phyloP scores from a whole-genome alignment of 2,329 filamentous ascomycete genomes.

The Diaporthe vexans region DNA sequence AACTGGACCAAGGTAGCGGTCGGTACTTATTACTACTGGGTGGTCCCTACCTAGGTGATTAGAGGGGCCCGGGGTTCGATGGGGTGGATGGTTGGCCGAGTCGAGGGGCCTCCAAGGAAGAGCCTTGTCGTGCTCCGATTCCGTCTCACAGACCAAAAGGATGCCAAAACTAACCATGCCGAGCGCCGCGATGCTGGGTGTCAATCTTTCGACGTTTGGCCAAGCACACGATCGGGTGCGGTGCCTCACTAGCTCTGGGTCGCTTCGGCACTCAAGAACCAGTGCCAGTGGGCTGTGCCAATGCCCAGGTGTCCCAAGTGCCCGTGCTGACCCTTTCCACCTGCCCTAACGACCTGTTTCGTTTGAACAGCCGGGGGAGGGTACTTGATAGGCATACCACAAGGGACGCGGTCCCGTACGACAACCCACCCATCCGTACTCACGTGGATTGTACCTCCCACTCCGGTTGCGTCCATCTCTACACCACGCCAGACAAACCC shows the following conservation, averaged over 20 bases:
- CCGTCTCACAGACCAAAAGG: slow-evolving; percentile 15
- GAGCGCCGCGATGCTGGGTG: slow-evolving; percentile 28
- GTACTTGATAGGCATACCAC: not conserved
- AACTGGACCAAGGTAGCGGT: not conserved
- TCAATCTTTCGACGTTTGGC: slow-evolving; percentile 10
- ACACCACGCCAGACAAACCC: not conserved
- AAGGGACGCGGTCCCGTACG: not conserved
- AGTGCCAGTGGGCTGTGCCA: not conserved
- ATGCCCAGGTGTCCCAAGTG: not conserved
- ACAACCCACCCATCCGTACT: not conserved
- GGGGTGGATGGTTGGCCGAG: not conserved
- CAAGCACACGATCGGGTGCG: slow-evolving; percentile 4
- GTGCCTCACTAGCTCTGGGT: slow-evolving; percentile 16
- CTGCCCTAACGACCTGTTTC: not conserved
- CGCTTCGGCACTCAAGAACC: slow-evolving; percentile 11
- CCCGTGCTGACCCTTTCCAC: not conserved
- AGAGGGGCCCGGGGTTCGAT: not conserved
- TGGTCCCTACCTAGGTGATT: not conserved
- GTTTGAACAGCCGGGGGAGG: not conserved
- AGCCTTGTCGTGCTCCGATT: slow-evolving; percentile 10
- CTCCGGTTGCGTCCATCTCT: slow-evolving; percentile 4
- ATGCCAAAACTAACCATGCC: slow-evolving; percentile 22
- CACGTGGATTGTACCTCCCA: not conserved
- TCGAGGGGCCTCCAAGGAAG: slow-evolving; percentile 22
- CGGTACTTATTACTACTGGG: not conserved